Evolutionary conservation across 352 stramenopile species (phyloP), one percentile per base, ranked within the genome.

Genomic region (Peronospora tabacina): DNA sequence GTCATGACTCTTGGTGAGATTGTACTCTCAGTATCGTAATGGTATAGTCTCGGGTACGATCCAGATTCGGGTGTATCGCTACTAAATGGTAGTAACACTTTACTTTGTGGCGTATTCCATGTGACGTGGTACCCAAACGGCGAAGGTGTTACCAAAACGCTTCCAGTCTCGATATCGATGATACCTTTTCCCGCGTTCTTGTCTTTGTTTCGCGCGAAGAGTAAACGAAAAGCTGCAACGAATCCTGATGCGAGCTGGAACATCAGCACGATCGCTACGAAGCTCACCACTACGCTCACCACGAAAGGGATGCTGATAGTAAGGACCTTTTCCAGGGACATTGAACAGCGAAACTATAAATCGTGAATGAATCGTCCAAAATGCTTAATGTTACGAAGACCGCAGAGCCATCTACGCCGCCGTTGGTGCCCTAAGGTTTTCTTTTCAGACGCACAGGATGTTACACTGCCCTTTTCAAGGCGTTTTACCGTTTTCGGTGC

Each of bases 181-280:
- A 63, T 52, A 32, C 16, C 24, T 17, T 49, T 48, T 36, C 29
- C 26, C 13, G 46, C 29, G 20, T 58, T 51, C 4, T 55, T 24
- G 10, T 44, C 28, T 52, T 62, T 33, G 4, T 48, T 40, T 57
- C 45, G 45, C 8, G 35, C 26, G 7, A 57, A 40, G 0, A 52
- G 20, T 9, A 24, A 56, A 11, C 40, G 10, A 15, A 59, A 37
- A 10, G 24, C n/a, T 7, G 29, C 13, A n/a, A 45, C 20, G 6
- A 57, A 33, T 40, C 42, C 49, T 2, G 48, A 38, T 1, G 70
- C 26, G 61, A 74, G 72, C 52, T 70, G 75, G 49, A 78, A 41
- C 22, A 59, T 59, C 19, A 81, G 30, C 12, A 55, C 60, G 43
- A 63, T 40, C 15, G 70, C 28, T 42, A 77, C 59, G 40, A 63